Base-by-base conservation (phyloP, 176 grass and related monocot genomes). In the Tillandsia fasciculata region DNA sequence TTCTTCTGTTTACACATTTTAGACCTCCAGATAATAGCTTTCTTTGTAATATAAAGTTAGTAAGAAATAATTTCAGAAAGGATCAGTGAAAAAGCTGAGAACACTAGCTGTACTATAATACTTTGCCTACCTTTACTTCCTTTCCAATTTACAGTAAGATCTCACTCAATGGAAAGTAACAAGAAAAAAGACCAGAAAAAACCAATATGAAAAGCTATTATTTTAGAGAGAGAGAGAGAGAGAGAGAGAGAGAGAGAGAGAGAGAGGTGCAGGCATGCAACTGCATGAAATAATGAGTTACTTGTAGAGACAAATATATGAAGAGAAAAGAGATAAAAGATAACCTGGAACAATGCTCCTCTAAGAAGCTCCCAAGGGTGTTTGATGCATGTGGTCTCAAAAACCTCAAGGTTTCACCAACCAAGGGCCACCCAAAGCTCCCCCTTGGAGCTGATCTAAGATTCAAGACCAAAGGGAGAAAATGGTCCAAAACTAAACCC, bases 391-490 rank as follows among this genome's bases (percentile, higher is more conserved):
- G 90, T 26, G 90, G 90, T 11, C 64, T 79, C 72, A 94, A 77
- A 70, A 94, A 90, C 15, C 80, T 76, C 23, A 94, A 77, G 48
- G 90, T 94, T 82, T 94, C 90, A 12, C 90, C 90, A 15, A 94
- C 58, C 50, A 94, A 81, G 65, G 90, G 90, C 86, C 90, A 94
- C 10, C 90, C 90, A 70, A 94, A 94, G 77, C 78, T 90, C 13
- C 90, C 90, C 72, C 52, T 84, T 54, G 86, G 85, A 48, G 78
- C 77, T 50, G 22, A 72, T 70, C 64, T 6, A 59, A 78, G 77
- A 22, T 78, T 90, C 68, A 86, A 79, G 12, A 94, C 50, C 90
- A 84, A 69, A 15, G 90, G 90, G 72, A 89, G 70, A 78, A 89
- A 94, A 79, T 94, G 90, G 68, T 71, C 77, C 8, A 94, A 26